These are phyloP conservation scores for Acanthamoeba triangularis DNA, from an alignment of 208 protist genomes.

Conservation along the genomic window DNA sequence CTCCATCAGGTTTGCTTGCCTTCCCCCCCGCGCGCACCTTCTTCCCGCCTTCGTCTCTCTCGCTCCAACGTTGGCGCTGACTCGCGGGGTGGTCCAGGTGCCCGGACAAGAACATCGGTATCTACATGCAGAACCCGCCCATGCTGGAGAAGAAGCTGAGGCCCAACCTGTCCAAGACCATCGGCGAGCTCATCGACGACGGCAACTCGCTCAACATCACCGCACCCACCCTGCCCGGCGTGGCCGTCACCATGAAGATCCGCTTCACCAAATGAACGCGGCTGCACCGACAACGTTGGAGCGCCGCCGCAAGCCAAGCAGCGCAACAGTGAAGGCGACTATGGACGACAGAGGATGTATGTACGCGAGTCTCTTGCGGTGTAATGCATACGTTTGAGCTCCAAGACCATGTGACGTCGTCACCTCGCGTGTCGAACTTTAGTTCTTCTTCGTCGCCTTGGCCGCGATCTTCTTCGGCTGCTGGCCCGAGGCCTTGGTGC, in stretches of 20 bases:
- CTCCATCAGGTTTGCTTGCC: neutral
- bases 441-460: neutral
- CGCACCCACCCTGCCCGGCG: conserved; percentile 24
- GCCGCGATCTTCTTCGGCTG: no score
- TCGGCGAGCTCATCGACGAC: conserved; percentile 43
- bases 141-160: conserved; percentile 63
- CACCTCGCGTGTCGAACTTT: no score
- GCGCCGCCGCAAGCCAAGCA: no score
- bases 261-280: conserved; percentile 5
- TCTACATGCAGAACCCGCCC: conserved; percentile 62
- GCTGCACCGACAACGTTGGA: neutral
- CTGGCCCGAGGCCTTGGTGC: no score
- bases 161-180: conserved; percentile 57
- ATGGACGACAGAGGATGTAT: no score
- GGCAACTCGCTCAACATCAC: conserved; percentile 49
- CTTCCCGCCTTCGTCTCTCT: no score
- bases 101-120: conserved; percentile 22
- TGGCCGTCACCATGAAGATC: conserved; percentile 42
- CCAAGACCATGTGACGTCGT: no score
- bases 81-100: neutral
- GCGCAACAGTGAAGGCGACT: no score
- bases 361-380: no score
- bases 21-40: no score
- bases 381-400: no score
- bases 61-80: no score